Evolutionary conservation across 2,329 filamentous ascomycete species (phyloP), one percentile per base, ranked within the genome.

Genomic region (Aspergillus carbonarius): DNA sequence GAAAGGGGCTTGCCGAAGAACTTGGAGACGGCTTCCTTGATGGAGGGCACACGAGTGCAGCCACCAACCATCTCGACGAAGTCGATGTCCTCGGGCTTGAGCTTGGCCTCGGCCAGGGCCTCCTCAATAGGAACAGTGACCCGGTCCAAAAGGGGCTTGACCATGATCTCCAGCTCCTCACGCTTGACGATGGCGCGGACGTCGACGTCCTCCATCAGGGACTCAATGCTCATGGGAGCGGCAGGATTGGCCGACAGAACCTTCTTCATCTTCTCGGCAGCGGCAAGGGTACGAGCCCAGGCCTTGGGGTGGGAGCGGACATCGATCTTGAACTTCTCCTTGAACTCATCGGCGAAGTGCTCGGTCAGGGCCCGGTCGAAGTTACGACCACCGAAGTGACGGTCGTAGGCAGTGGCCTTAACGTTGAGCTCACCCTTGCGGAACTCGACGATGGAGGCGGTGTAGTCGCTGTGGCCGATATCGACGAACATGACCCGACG

Each of bases 251-350:
- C 95, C 35, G 93, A 98, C 57, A 99, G 83, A 57, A 98, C 88
- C 87, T 98, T 98, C 88, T 99, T 99, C 74, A 96, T 82, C 85
- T 96, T 97, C 85, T 99, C 95, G 56, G 93, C 92, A 58, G 91
- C 92, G 62, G 92, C 88, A 42, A 90, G 85, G 68, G 96, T 91
- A 75, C 95, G 92, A 67, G 93, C 87, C 77, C 89, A 86, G 59
- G 93, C 95, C 82, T 96, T 96, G 66, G 88, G 85, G 81, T 98
- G 95, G 67, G 86, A 88, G 78, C 88, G 86, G 80, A 99, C 93
- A 76, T 98, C 93, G 69, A 98, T 90, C 85, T 96, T 96, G 87
- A 91, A 96, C 79, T 96, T 97, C 79, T 92, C 91, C 82, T 95
- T 91, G 85, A 98, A 99, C 78, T 98, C 93, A 72, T 91, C 88